A percentile compares a stretch with the other conserved stretches of the same genome.
Evolutionary conservation across 352 stramenopile species (phyloP).

Genomic region (Phytophthora boehmeriae): DNA sequence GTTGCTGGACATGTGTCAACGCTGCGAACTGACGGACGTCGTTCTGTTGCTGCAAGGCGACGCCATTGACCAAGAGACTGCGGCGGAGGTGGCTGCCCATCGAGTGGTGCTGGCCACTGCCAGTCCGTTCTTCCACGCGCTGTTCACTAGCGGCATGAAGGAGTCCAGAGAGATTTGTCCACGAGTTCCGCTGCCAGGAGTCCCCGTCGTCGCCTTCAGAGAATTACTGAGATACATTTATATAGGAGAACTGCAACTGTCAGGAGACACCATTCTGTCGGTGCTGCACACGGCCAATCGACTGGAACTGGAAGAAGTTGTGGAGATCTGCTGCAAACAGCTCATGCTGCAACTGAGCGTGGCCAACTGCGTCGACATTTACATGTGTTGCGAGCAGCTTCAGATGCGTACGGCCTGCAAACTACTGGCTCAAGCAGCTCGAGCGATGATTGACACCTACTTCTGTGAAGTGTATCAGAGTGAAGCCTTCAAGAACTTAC

Average conservation of each 20-base stretch:
- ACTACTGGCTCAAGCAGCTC: constrained; percentile 56
- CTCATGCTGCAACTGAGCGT: constrained; percentile 73
- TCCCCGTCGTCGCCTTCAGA: constrained; percentile 49
- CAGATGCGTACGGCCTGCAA: constrained; percentile 54
- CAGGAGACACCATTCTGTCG: constrained; percentile 64
- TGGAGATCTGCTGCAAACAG: constrained; percentile 77
- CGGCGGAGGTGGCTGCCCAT: constrained; percentile 53
- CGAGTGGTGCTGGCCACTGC: constrained; percentile 64
- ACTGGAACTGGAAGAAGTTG: constrained; percentile 69
- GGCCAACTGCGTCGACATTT: constrained; percentile 78
- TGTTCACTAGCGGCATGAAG: constrained; percentile 81
- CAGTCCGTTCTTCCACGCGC: constrained; percentile 74
- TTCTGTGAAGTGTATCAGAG: constrained; percentile 60
- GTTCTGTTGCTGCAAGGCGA: constrained; percentile 58
- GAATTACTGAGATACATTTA: constrained; percentile 78
- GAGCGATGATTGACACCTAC: constrained; percentile 70
- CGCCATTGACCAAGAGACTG: neutral
- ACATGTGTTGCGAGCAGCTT: constrained; percentile 63
- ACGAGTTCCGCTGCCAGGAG: constrained; percentile 56
- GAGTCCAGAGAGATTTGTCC: constrained; percentile 38
- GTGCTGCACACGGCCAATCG: constrained; percentile 72
- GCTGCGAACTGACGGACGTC: constrained; percentile 65
- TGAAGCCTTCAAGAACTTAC: constrained; percentile 63
- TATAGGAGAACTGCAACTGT: constrained; percentile 55
- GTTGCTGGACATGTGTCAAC: constrained; percentile 55